These are phyloP conservation scores for Collybiopsis luxurians DNA, from an alignment of 768 basidiomycete species.

Conservation along the genomic window DNA sequence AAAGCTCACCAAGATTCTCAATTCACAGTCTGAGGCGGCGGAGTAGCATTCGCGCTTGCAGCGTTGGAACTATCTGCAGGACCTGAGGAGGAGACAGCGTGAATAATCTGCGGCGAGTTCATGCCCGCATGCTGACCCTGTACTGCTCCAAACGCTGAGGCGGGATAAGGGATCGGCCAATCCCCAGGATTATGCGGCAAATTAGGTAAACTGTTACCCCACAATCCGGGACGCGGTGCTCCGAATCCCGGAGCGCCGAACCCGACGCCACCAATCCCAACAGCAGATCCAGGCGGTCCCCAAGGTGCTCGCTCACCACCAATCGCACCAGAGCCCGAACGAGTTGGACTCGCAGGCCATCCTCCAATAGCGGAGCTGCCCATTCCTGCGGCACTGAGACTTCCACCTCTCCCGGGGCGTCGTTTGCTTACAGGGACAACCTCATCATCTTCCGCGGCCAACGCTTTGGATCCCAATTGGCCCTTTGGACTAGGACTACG, in stretches of 20 bases:
- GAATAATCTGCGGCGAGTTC: too few relatives aligned
- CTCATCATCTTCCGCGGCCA: constrained; percentile 79
- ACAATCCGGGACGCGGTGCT: background rate
- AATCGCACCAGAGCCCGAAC: background rate
- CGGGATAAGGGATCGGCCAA: too few relatives aligned
- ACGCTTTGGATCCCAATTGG: constrained; percentile 71
- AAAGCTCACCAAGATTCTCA: background rate
- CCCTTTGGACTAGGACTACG: constrained; percentile 59
- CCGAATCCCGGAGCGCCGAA: constrained; percentile 12
- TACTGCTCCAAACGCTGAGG: too few relatives aligned
- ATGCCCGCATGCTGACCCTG: too few relatives aligned
- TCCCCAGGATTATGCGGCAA: too few relatives aligned
- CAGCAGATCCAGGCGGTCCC: constrained; percentile 12
- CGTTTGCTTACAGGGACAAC: constrained; percentile 40
- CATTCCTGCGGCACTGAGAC: constrained; percentile 8
- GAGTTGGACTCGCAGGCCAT: background rate
- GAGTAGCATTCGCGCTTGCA: background rate
- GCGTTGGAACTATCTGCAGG: background rate
- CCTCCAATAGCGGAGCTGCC: background rate
- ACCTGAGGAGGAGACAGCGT: too few relatives aligned
- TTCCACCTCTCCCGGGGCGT: constrained; percentile 13
- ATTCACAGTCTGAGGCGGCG: background rate
- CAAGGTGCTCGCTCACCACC: background rate
- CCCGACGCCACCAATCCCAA: constrained; percentile 19
- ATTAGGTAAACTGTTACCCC: too few relatives aligned